Percentiles rank a stretch among this genome's conserved stretches.
Evolutionary conservation across 2,329 filamentous ascomycete species (phyloP).

Genomic region (Ophiocordyceps camponoti-leonardi): DNA sequence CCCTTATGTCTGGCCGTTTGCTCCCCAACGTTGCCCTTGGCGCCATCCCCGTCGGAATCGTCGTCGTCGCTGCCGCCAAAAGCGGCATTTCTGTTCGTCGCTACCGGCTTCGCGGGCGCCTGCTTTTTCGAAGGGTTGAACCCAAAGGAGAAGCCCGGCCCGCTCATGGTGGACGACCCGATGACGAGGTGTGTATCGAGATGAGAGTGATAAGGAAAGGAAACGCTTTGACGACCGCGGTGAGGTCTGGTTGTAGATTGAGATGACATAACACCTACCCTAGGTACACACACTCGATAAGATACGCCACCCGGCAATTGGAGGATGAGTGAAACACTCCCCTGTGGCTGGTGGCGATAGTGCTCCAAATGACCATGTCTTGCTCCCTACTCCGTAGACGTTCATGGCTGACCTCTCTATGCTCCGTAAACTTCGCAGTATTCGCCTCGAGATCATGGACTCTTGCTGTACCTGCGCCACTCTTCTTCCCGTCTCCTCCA

Average conservation of each 20-base stretch:
- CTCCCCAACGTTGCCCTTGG: conserved; percentile 25
- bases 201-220: no score
- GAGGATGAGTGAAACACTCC: no score
- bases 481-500: conserved; percentile 35
- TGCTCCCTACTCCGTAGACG: no score
- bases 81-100: conserved; percentile 33
- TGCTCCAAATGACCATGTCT: no score
- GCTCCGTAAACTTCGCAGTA: neutral
- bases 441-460: conserved; percentile 9
- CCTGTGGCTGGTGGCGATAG: no score
- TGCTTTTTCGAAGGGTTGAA: conserved; percentile 44
- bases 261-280: no score
- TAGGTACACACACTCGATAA: no score
- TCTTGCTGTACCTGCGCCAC: conserved; percentile 56
- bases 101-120: conserved; percentile 27
- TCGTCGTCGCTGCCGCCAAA: conserved; percentile 40
- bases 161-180: conserved; percentile 22
- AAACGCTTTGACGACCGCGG: no score
- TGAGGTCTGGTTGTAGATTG: no score
- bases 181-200: no score
- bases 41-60: conserved; percentile 27
- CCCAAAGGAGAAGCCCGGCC: conserved; percentile 32
- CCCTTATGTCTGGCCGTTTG: neutral
- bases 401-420: no score
- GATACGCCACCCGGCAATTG: no score